phyloP scores from a whole-genome alignment of 1,139 yeast species.

The Dujonia santamariae region DNA sequence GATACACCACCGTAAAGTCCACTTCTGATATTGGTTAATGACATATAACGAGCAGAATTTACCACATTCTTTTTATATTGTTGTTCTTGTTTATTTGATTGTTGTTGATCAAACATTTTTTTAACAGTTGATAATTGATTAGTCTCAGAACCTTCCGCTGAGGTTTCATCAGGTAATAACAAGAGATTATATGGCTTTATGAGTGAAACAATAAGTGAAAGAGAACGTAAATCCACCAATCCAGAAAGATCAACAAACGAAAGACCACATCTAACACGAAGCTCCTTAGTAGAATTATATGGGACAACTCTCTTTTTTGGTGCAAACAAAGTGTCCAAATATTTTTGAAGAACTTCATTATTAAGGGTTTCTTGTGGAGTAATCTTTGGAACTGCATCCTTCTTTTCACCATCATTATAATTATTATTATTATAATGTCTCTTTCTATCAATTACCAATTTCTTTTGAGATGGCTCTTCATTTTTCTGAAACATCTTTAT shows the following conservation, averaged over 20 bases:
- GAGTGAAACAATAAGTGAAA: slow-evolving; percentile 73
- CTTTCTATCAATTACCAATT: slow-evolving; percentile 29
- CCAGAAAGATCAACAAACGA: slow-evolving; percentile 84
- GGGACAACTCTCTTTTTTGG: slow-evolving; percentile 50
- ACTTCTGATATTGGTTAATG: slow-evolving; percentile 33
- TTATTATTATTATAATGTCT: slow-evolving; percentile 8
- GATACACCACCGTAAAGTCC: slow-evolving; percentile 21
- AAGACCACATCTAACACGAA: slow-evolving; percentile 65
- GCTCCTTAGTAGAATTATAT: slow-evolving; percentile 21
- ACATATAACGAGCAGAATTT: slow-evolving; percentile 29
- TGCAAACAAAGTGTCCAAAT: slow-evolving; percentile 55
- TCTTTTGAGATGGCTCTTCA: slow-evolving; percentile 44
- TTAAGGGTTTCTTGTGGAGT: slow-evolving; percentile 47
- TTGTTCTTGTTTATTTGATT: slow-evolving; percentile 22
- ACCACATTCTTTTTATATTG: slow-evolving; percentile 22
- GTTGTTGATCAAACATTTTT: slow-evolving; percentile 31
- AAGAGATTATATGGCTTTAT: slow-evolving; percentile 77
- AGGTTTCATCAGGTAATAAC: slow-evolving; percentile 47
- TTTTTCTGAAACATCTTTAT: slow-evolving; percentile 62
- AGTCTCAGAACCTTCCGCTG: slow-evolving; percentile 16
- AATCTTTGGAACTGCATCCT: slow-evolving; percentile 24
- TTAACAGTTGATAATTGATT: slow-evolving; percentile 30
- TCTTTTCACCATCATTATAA: slow-evolving; percentile 23
- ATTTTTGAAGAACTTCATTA: slow-evolving; percentile 39
- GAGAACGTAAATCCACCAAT: slow-evolving; percentile 77